Evolutionary conservation across 768 basidiomycete genomes (phyloP).

Genomic region (Crepidotus variabilis): DNA sequence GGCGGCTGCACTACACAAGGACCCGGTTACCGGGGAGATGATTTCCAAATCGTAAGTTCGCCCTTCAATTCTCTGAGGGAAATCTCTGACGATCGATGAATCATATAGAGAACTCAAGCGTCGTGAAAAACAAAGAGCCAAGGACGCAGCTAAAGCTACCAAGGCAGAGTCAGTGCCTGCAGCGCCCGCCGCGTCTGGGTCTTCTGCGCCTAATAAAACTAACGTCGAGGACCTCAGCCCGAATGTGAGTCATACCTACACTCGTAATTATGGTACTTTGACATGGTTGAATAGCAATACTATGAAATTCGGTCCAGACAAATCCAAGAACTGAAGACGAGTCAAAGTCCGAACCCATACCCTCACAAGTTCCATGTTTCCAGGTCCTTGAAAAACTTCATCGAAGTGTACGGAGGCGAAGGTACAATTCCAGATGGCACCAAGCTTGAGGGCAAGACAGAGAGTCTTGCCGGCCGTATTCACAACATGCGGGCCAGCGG

Average conservation of each 20-base stretch:
- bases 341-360: conserved; percentile 89
- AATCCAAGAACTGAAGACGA: conserved; percentile 80
- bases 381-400: conserved; percentile 67
- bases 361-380: conserved; percentile 98
- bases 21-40: conserved; percentile 92
- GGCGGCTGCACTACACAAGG: conserved; percentile 52
- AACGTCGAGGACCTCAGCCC: conserved; percentile 87
- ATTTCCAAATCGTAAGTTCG: conserved; percentile 87
- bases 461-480: conserved; percentile 84
- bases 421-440: conserved; percentile 66
- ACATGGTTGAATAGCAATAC: conserved; percentile 70
- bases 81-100: conserved; percentile 19
- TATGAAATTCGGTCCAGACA: conserved; percentile 89
- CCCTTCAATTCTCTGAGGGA: conserved; percentile 9
- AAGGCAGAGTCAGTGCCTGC: conserved; percentile 40
- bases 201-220: conserved; percentile 53
- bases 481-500: conserved; percentile 85
- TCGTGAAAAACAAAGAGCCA: conserved; percentile 81
- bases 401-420: conserved; percentile 68
- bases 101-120: conserved; percentile 84
- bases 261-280: background rate
- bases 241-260: conserved; percentile 56
- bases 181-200: conserved; percentile 33
- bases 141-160: conserved; percentile 73
- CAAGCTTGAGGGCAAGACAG: conserved; percentile 55